Base-by-base conservation (phyloP, 306 rosid species). In the Pyrus bretschneideri region DNA sequence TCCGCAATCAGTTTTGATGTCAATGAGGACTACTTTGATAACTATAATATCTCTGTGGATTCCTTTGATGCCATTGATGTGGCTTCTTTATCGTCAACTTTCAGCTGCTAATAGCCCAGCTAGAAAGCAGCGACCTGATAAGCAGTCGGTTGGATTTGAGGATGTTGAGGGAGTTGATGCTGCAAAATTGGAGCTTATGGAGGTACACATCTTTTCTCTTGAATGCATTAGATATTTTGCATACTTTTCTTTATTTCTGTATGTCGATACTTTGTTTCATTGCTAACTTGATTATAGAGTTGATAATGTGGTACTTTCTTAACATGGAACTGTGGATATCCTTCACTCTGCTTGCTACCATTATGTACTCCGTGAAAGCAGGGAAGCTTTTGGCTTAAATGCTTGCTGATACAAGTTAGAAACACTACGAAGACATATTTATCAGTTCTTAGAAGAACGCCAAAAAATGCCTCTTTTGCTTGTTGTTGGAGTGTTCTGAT, bases 111-210 rank as follows among this genome's bases (percentile, higher is more conserved):
- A 86, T 85, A 95, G 93, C 86, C 91, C 97, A 21, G 97, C 96
- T 23, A 92, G 64, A 87, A 95, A 90, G 92, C 90, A 80, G 75
- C 81, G 74, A 76, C 91, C 90, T 4, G 79, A 89, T 63, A 79
- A 82, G 57, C 96, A 87, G 78, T 79, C 81, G 51, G 89, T 92
- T 77, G 97, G 97, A 23, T 95, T 95, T 67, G 97, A 92, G 67
- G 98, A 95, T 35, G 98, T 95, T 25, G 96, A 95, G 83, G 98
- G 98, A 64, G 98, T 95, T 67, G 97, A 95, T 87, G 79, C 87
- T 72, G 97, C 97, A 14, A 95, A 95, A 86, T 84, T 88, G 70
- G 98, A 95, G 83, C 97, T 95, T 74, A 80, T 92, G 96, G 98
- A 95, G 98, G 98, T 95, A 87, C 79, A 22, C 44, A 69, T 76